These are phyloP conservation scores for Mycena metata DNA, from an alignment of 768 basidiomycete species.

Conservation along the genomic window DNA sequence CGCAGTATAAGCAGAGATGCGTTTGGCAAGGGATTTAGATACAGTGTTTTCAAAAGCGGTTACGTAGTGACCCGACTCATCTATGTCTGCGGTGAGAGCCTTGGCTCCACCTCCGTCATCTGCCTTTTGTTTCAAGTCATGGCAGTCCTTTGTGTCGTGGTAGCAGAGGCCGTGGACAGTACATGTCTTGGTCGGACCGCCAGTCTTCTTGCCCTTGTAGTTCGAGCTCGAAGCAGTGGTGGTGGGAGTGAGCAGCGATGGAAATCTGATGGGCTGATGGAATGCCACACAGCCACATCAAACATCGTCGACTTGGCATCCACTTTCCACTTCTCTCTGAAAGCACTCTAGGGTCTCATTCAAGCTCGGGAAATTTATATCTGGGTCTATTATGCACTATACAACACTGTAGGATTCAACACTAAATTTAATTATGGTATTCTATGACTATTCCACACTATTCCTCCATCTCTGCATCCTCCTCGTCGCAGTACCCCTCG, in stretches of 20 bases:
- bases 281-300: background rate
- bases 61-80: too few relatives aligned
- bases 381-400: too few relatives aligned
- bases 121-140: background rate
- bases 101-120: background rate
- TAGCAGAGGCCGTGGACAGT: background rate
- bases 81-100: background rate
- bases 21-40: slow-evolving; percentile 1
- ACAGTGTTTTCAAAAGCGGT: too few relatives aligned
- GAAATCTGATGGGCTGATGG: background rate
- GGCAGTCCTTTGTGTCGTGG: slow-evolving; percentile 3
- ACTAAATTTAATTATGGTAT: background rate
- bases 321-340: too few relatives aligned
- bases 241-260: background rate
- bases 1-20: slow-evolving; percentile 8
- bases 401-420: background rate
- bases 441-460: background rate
- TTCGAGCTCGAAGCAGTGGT: background rate
- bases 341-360: too few relatives aligned
- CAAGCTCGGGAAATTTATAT: too few relatives aligned
- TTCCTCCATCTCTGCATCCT: slow-evolving; percentile 18
- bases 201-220: background rate
- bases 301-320: background rate
- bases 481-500: slow-evolving; percentile 39
- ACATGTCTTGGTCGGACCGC: background rate